Evolutionary conservation across 1,284 basidiomycete genomes (phyloP), one percentile per base, ranked within the genome.

Genomic region (Cryptococcus neoformans): DNA sequence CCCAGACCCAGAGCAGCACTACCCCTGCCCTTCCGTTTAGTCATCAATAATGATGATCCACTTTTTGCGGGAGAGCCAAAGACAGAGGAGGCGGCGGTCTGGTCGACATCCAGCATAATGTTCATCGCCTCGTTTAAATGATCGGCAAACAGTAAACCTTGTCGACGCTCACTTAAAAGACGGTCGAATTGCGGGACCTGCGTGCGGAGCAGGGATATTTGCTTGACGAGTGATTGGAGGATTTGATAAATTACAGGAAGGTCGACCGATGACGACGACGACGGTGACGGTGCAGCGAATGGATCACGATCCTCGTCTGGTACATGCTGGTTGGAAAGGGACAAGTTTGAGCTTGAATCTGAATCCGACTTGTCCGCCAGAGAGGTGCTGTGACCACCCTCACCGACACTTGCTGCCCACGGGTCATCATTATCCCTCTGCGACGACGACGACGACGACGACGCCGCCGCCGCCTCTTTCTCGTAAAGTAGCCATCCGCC

Each of bases 141-240:
- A 76, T 97, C 94, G 1, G 89, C 89, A 75, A 95, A 96, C 28
- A 96, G 79, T 16, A 99, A 80, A 2, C 94, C 93, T 70, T 89
- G 87, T 40, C 95, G 82, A 35, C 95, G 84, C 76, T 98, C 92
- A 21, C 21, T 21, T 21, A 21, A 21, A 21, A 21, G 21, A 21
- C 21, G 21, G 21, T 21, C 21, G 21, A 1, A 84, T 49, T 87
- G 81, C 12, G 87, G 82, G 10, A 75, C 62, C 1, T 54, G 34
- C 1, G 49, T 47, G 3, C 72, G 67, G 58, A 73, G 69, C 6
- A 47, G 42, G 3, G 63, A 54, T 12, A 74, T 62, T 28, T 73
- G 89, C 8, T 83, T 81, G 39, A 90, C 85, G 7, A 93, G 83
- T 14, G 86, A 85, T 55, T 87, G 85, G 60, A 92, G 83, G 57